These are phyloP conservation scores for Osmanthus fragrans DNA, from an alignment of 257 asterid genomes.

Conservation along the genomic window DNA sequence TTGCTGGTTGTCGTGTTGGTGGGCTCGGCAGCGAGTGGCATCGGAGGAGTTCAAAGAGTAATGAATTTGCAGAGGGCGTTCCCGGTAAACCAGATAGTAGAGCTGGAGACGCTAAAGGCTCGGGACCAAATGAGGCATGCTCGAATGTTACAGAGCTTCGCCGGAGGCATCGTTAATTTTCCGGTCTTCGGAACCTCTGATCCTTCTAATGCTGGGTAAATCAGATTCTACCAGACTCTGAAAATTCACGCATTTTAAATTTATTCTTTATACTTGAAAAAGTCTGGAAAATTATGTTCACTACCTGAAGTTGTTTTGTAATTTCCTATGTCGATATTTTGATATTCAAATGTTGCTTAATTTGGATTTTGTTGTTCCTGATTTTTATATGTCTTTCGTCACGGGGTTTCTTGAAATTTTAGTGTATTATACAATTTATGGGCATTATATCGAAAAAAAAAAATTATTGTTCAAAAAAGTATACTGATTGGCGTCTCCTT, in stretches of 20 bases:
- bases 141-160: slow-evolving; percentile 58
- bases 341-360: slow-evolving; percentile 14
- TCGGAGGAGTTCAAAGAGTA: slow-evolving; percentile 42
- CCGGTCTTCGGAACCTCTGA: slow-evolving; percentile 76
- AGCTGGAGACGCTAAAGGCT: slow-evolving; percentile 58
- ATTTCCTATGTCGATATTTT: background rate
- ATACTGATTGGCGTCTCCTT: background rate
- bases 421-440: background rate
- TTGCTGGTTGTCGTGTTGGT: slow-evolving; percentile 32
- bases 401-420: background rate
- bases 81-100: slow-evolving; percentile 48
- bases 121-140: slow-evolving; percentile 82
- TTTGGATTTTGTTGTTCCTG: slow-evolving; percentile 17
- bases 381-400: slow-evolving; percentile 5
- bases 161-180: slow-evolving; percentile 75
- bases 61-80: slow-evolving; percentile 61
- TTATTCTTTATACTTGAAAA: background rate
- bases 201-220: slow-evolving; percentile 76
- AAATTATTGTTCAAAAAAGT: too few relatives aligned
- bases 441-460: background rate
- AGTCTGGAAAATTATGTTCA: background rate
- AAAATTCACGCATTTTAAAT: background rate
- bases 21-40: slow-evolving; percentile 29
- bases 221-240: background rate
- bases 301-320: background rate